These are phyloP conservation scores for Phytophthora tubulina DNA, from an alignment of 352 stramenopile genomes.

Conservation along the genomic window DNA sequence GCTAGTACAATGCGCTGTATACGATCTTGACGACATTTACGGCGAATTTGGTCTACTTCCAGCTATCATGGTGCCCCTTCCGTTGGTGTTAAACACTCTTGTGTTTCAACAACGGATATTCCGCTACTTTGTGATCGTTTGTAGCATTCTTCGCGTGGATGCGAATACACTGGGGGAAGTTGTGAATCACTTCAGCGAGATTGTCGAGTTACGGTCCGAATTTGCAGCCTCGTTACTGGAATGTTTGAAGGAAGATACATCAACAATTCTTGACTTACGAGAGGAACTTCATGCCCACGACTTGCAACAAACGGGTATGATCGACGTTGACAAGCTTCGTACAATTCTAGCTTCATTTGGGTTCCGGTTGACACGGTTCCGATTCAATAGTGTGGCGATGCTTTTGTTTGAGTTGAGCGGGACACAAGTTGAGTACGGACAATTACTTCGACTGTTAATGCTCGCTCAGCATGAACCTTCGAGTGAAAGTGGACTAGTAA, in stretches of 20 bases:
- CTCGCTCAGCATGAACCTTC: slow-evolving; percentile 32
- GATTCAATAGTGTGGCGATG: slow-evolving; percentile 67
- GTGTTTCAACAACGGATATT: slow-evolving; percentile 68
- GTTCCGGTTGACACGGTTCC: slow-evolving; percentile 58
- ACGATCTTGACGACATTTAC: slow-evolving; percentile 43
- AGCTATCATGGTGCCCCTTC: slow-evolving; percentile 48
- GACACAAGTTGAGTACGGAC: slow-evolving; percentile 51
- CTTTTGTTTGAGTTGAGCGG: slow-evolving; percentile 55
- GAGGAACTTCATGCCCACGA: slow-evolving; percentile 40
- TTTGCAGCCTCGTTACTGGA: slow-evolving; percentile 43
- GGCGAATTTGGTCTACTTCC: slow-evolving; percentile 44
- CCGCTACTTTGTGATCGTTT: slow-evolving; percentile 66
- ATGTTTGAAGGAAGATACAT: slow-evolving; percentile 29
- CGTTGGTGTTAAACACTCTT: slow-evolving; percentile 56
- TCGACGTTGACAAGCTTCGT: slow-evolving; percentile 57
- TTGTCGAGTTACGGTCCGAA: slow-evolving; percentile 58
- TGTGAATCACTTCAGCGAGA: slow-evolving; percentile 67
- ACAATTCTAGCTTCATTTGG: slow-evolving; percentile 49
- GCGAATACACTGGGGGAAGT: slow-evolving; percentile 56
- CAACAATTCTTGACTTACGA: slow-evolving; percentile 43
- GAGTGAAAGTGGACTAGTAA: slow-evolving; percentile 12
- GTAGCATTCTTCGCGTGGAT: slow-evolving; percentile 60
- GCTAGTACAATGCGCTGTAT: slow-evolving; percentile 67
- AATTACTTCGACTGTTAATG: slow-evolving; percentile 50
- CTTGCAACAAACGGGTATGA: slow-evolving; percentile 34